Conservation (phyloP, 768 basidiomycete species). For the Plicaturopsis crispa region DNA sequence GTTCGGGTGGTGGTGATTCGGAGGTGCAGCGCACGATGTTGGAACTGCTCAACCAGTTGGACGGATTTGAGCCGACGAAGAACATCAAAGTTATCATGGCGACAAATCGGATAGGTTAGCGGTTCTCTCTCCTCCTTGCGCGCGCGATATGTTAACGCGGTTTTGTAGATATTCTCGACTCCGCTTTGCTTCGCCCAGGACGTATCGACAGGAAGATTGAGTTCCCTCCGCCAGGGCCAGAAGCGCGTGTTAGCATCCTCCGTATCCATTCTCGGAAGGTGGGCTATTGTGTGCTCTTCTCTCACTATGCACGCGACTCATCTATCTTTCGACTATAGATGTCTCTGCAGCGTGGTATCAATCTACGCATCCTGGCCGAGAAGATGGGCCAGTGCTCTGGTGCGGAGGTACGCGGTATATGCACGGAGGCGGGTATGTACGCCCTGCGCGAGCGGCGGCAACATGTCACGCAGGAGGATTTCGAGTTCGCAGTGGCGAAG, state of each 20-base stretch:
- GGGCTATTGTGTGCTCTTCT: slow-evolving; percentile 3
- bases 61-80: slow-evolving; percentile 80
- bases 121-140: background rate
- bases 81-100: slow-evolving; percentile 94
- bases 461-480: slow-evolving; percentile 98
- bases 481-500: slow-evolving; percentile 98
- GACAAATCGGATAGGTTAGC: slow-evolving; percentile 86
- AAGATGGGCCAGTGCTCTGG: slow-evolving; percentile 99
- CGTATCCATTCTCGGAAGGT: slow-evolving; percentile 96
- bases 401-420: slow-evolving; percentile 95
- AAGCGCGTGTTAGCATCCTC: slow-evolving; percentile 94
- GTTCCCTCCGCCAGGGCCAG: slow-evolving; percentile 96
- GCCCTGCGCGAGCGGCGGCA: slow-evolving; percentile 91
- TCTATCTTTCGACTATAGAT: slow-evolving; percentile 44
- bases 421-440: slow-evolving; percentile 93
- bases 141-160: background rate
- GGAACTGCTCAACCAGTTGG: slow-evolving; percentile 82
- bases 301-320: background rate
- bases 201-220: slow-evolving; percentile 98
- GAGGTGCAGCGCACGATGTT: slow-evolving; percentile 91
- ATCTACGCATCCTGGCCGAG: slow-evolving; percentile 90
- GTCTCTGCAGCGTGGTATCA: slow-evolving; percentile 96
- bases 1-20: slow-evolving; percentile 75
- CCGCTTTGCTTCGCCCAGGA: slow-evolving; percentile 86
- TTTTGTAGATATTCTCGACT: slow-evolving; percentile 80